Evolutionary conservation across 169 alveolate genomes (phyloP), one percentile per base, ranked within the genome.

Genomic region (Plasmodium coatneyi): DNA sequence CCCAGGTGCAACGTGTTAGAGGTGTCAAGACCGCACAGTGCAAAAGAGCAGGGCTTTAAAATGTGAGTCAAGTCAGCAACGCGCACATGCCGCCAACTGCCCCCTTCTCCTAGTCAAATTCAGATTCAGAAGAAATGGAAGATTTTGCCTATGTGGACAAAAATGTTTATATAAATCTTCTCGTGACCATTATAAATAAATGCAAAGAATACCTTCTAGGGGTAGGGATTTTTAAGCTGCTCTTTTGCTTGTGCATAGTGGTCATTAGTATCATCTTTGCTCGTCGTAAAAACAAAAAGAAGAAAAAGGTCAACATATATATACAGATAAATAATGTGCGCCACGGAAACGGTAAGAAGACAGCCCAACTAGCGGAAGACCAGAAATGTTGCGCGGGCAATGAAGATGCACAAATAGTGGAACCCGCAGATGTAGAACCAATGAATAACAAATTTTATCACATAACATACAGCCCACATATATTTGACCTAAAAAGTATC

Each of bases 91-190:
- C 76, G 76, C 76, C 30, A 19, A 66, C 19, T 49, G 6, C 30
- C 76, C 76, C 76, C 32, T 25, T 19, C 60, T 19, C 60, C n/a
- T 14, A 49, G 66, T 56, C 25, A 56, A 56, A 30, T 30, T 84
- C 46, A 78, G 25, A 74, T 76, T 76, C 54, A 36, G 54, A 86
- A 86, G 93, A 86, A 76, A 86, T 86, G 93, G 93, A 86, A 86
- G 84, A 86, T 86, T 86, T 86, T 54, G 86, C 84, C 7, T 86
- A 86, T 86, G 43, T 86, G 30, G 93, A 86, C 80, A 86, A 86
- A 86, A 86, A 86, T 86, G 93, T 86, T n/a, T 86, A 86, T 46
- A 74, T 86, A 86, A 86, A 86, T 86, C 56, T 86, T 49, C 43
- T 74, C 9, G 30, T 86, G 54, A 12, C 71, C 46, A 36, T 86